Base-by-base conservation (phyloP, 768 basidiomycete species). In the Serendipita indica region DNA sequence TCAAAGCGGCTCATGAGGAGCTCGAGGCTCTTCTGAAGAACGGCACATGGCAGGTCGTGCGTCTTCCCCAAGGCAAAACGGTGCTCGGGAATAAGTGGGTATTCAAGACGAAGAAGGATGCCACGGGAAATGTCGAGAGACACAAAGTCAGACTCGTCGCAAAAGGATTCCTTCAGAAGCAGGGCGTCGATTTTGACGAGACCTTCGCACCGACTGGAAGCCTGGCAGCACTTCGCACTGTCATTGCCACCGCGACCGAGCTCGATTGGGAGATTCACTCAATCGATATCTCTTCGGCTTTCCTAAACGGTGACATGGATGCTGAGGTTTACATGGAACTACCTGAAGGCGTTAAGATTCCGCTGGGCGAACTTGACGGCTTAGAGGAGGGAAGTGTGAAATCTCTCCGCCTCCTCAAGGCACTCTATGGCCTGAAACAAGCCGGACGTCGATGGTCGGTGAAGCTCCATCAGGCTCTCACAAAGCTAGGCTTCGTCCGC, bases 111-210 rank as follows among this genome's bases (percentile, higher is more conserved):
- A 72, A 72, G 62, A 54, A 57, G 27, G 62, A 69, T 56, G 59
- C 57, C 14, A 28, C 65, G 25, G 68, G 70, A 18, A 39, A 57
- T 2, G 57, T 69, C 33, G 49, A 60, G 4, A 60, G 64, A 6
- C 65, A 66, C 63, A 73, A 74, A 60, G 70, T 67, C 10, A 37
- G 70, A 27, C 63, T 72, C 28, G 69, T 71, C 5, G 71, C 71
- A 0, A 64, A 69, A 52, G 73, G 73, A 0, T 72, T 64, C 61
- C 58, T 65, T 1, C 73, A 74, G 60, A 57, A 67, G 3, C 63
- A 60, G 7, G 69, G 71, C 2, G 33, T 63, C 16, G 66, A 71
- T 61, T 72, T 64, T 61, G 46, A 64, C n/a, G 67, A 68, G 12
- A 72, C 66, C 25, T 68, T 64, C 57, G 57, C 68, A 18, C 68